phyloP scores from a whole-genome alignment of 345 rosid genomes.

The Ailanthus altissimus region DNA sequence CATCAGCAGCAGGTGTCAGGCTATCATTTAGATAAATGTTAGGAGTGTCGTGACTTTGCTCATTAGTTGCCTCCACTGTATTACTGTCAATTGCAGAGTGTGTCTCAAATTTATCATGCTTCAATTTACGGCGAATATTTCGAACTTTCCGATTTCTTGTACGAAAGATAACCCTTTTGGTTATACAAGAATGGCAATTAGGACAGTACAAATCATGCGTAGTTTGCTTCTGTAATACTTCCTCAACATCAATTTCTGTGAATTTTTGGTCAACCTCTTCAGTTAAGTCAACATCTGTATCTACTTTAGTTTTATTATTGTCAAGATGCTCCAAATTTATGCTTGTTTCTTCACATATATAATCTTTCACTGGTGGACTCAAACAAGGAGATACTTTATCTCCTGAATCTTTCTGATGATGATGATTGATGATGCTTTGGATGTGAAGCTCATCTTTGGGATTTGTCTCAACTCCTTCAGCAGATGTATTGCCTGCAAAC shows the following conservation, averaged over 20 bases:
- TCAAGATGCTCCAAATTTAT: conserved; percentile 15
- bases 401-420: conserved; percentile 1
- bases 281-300: conserved; percentile 18
- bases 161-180: conserved; percentile 61
- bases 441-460: conserved; percentile 20
- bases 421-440: conserved; percentile 22
- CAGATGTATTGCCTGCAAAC: conserved; percentile 43
- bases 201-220: conserved; percentile 86
- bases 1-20: conserved; percentile 22
- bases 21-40: conserved; percentile 15
- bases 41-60: conserved; percentile 2
- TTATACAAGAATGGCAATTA: conserved; percentile 71
- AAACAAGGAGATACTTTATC: conserved; percentile 25
- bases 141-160: conserved; percentile 46
- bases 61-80: conserved; percentile 18
- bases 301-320: conserved; percentile 23
- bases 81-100: conserved; percentile 7
- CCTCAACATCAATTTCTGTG: conserved; percentile 61
- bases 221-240: conserved; percentile 59
- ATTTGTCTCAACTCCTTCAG: conserved; percentile 26
- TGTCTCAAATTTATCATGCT: conserved; percentile 18
- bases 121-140: conserved; percentile 26
- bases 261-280: conserved; percentile 49
- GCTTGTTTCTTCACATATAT: conserved; percentile 16
- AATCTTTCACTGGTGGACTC: conserved; percentile 26